phyloP scores from a whole-genome alignment of 768 basidiomycete species.

The Asterophora lycoperdoides region DNA sequence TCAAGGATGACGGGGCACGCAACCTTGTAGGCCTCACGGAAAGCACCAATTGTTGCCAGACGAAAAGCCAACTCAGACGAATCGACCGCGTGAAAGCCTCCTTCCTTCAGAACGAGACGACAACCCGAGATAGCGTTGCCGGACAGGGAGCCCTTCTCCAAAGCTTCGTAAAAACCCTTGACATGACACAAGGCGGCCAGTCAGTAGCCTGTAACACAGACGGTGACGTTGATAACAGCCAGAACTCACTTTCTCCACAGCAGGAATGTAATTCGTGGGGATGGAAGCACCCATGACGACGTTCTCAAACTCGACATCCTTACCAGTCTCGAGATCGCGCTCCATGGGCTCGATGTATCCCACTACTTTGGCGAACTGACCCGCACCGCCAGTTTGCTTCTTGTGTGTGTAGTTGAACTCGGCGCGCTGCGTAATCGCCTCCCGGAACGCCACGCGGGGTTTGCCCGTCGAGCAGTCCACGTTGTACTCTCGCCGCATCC shows the following conservation, averaged over 20 bases:
- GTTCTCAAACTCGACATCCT: constrained; percentile 81
- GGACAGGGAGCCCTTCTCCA: constrained; percentile 85
- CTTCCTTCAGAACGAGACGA: constrained; percentile 86
- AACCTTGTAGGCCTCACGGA: constrained; percentile 81
- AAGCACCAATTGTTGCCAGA: constrained; percentile 84
- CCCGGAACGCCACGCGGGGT: constrained; percentile 94
- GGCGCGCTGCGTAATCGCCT: constrained; percentile 81
- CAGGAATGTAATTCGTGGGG: constrained; percentile 88
- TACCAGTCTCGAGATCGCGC: constrained; percentile 65
- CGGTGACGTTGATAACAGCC: not conserved
- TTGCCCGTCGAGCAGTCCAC: constrained; percentile 92
- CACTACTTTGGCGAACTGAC: constrained; percentile 91
- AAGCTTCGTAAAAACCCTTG: constrained; percentile 91
- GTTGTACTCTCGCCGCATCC: constrained; percentile 97
- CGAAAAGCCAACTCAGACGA: constrained; percentile 96
- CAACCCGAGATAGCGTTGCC: constrained; percentile 86
- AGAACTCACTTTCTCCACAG: constrained; percentile 76
- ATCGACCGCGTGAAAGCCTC: constrained; percentile 90
- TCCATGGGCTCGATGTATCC: constrained; percentile 92
- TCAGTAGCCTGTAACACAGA: not conserved
- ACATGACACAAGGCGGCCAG: not conserved
- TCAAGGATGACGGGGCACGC: constrained; percentile 84
- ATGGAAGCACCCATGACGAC: constrained; percentile 90
- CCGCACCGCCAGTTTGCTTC: constrained; percentile 97
- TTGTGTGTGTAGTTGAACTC: constrained; percentile 92